A percentile compares a stretch with the other conserved stretches of the same genome.
Evolutionary conservation across 352 stramenopile genomes (phyloP).

Genomic region (Thalassiosira hispida): DNA sequence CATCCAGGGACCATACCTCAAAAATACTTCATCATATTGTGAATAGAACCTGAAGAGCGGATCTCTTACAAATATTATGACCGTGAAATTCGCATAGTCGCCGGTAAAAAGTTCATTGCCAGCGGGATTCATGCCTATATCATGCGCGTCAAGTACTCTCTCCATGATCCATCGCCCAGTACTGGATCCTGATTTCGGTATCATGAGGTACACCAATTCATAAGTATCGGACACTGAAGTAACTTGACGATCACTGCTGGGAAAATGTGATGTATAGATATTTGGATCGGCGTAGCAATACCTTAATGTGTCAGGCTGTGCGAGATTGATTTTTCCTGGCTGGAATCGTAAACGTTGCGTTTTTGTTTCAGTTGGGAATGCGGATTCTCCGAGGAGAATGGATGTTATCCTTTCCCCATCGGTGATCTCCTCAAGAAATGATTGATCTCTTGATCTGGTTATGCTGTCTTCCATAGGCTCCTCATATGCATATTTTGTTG

Average conservation of each 20-base stretch:
- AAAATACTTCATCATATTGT: conserved; percentile 46
- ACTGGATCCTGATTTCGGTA: conserved; percentile 37
- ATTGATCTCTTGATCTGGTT: too few relatives aligned
- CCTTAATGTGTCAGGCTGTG: conserved; percentile 12
- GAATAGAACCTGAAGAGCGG: conserved; percentile 50
- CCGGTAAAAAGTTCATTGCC: conserved; percentile 4
- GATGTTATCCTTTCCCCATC: too few relatives aligned
- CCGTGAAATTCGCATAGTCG: conserved; percentile 5
- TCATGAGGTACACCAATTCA: conserved; percentile 34
- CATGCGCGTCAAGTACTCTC: conserved; percentile 29
- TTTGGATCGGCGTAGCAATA: conserved; percentile 31
- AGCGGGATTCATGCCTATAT: conserved; percentile 8
- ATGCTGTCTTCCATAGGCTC: too few relatives aligned
- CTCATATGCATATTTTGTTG: too few relatives aligned
- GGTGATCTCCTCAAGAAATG: too few relatives aligned
- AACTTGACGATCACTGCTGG: not conserved
- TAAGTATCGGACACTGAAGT: conserved; percentile 23
- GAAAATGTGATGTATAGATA: conserved; percentile 34
- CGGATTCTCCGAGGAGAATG: too few relatives aligned
- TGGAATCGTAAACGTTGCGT: conserved; percentile 10
- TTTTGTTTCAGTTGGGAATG: too few relatives aligned
- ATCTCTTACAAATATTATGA: conserved; percentile 45
- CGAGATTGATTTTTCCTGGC: conserved; percentile 25
- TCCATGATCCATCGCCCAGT: conserved; percentile 33
- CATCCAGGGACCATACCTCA: conserved; percentile 38